phyloP scores from a whole-genome alignment of 768 basidiomycete genomes.

The Calocybe gangraenosa region DNA sequence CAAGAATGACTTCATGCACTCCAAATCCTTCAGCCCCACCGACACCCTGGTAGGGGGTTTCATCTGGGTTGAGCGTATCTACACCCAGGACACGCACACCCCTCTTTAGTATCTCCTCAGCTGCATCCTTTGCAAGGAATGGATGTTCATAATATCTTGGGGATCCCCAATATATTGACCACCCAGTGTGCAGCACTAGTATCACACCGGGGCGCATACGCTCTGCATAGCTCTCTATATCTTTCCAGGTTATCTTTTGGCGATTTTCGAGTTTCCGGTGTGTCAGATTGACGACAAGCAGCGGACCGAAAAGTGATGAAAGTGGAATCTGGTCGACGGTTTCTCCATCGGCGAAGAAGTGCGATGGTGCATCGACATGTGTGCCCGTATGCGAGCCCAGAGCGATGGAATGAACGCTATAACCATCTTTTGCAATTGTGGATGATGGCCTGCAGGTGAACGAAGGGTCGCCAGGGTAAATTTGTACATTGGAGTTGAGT shows the following conservation, averaged over 20 bases:
- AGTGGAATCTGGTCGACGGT: slow-evolving; percentile 59
- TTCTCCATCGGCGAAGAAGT: slow-evolving; percentile 56
- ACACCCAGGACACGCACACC: slow-evolving; percentile 59
- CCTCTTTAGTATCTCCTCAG: slow-evolving; percentile 38
- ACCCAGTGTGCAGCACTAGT: slow-evolving; percentile 63
- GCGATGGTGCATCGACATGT: slow-evolving; percentile 75
- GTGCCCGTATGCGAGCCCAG: slow-evolving; percentile 74
- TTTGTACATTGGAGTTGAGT: slow-evolving; percentile 38
- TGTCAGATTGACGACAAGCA: slow-evolving; percentile 52
- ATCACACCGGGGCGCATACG: slow-evolving; percentile 36
- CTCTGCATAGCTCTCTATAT: slow-evolving; percentile 32
- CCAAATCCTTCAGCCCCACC: slow-evolving; percentile 37
- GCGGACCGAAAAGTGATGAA: slow-evolving; percentile 48
- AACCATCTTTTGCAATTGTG: slow-evolving; percentile 42
- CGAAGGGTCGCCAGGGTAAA: slow-evolving; percentile 54
- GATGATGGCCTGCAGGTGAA: slow-evolving; percentile 35
- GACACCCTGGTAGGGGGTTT: slow-evolving; percentile 38
- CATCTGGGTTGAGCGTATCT: slow-evolving; percentile 67
- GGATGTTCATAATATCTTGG: slow-evolving; percentile 59
- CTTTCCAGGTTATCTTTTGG: slow-evolving; percentile 53
- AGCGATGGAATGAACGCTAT: slow-evolving; percentile 46
- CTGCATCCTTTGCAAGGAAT: slow-evolving; percentile 52
- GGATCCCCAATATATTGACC: slow-evolving; percentile 54
- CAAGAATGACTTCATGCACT: slow-evolving; percentile 60
- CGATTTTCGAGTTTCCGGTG: slow-evolving; percentile 22